These are phyloP conservation scores for Boletus edulis DNA, from an alignment of 768 basidiomycete species.

Conservation along the genomic window DNA sequence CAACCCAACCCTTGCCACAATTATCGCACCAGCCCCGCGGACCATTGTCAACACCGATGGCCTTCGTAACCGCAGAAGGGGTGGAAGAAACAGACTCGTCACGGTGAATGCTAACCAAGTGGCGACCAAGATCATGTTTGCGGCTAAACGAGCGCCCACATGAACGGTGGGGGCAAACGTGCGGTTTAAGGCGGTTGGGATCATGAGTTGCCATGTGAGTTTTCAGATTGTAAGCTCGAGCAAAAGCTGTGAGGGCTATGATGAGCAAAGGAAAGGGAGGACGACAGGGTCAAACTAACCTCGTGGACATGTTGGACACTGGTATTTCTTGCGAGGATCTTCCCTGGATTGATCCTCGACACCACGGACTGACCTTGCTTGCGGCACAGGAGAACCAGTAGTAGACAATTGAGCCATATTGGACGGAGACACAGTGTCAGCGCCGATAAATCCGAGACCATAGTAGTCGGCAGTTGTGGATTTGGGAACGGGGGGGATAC, in stretches of 20 bases:
- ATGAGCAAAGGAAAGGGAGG: slow-evolving; percentile 3
- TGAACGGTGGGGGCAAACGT: slow-evolving; percentile 79
- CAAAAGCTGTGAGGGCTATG: slow-evolving; percentile 59
- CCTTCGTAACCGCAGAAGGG: slow-evolving; percentile 37
- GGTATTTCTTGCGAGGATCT: slow-evolving; percentile 77
- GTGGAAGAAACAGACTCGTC: slow-evolving; percentile 53
- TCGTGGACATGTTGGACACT: slow-evolving; percentile 70
- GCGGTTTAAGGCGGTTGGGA: slow-evolving; percentile 86
- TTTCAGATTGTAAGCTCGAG: slow-evolving; percentile 92
- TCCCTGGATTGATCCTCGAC: slow-evolving; percentile 46
- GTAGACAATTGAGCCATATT: slow-evolving; percentile 51
- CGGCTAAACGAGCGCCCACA: slow-evolving; percentile 92
- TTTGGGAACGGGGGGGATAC: slow-evolving; percentile 47
- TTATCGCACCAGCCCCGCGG: slow-evolving; percentile 67
- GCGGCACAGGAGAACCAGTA: slow-evolving; percentile 40
- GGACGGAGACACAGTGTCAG: slow-evolving; percentile 53
- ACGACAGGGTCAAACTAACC: slow-evolving; percentile 38
- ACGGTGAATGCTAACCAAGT: slow-evolving; percentile 82
- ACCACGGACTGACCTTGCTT: slow-evolving; percentile 36
- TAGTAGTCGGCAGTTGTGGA: slow-evolving; percentile 50
- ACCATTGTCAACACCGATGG: slow-evolving; percentile 70
- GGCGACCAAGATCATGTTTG: slow-evolving; percentile 91
- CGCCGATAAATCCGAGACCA: slow-evolving; percentile 29
- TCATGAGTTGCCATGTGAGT: slow-evolving; percentile 95
- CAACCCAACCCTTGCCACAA: slow-evolving; percentile 70